Conservation (phyloP, 345 rosid species). For the Ricinus communis region DNA sequence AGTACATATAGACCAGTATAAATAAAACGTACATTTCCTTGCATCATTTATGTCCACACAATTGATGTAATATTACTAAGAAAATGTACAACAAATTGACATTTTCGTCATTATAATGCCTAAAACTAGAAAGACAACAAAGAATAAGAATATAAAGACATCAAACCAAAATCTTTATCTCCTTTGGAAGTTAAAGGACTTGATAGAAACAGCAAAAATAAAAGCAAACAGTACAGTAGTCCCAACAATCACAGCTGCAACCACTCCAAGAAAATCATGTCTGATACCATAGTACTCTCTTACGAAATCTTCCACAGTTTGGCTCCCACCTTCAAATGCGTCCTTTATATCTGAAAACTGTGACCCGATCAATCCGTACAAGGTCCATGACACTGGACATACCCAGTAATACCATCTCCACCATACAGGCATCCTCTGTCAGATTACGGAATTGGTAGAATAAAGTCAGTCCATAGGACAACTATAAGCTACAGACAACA, state of each 20-base stretch:
- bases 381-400: conserved; percentile 21
- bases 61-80: not conserved
- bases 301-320: conserved; percentile 3
- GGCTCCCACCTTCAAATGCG: not conserved
- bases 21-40: too few species aligned
- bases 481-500: too few species aligned
- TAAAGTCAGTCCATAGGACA: not conserved
- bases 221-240: conserved; percentile 11
- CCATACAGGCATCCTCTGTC: conserved; percentile 27
- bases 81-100: not conserved
- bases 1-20: too few species aligned
- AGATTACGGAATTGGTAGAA: not conserved
- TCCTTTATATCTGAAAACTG: conserved; percentile 13
- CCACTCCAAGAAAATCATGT: conserved; percentile 26
- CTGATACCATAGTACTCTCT: conserved; percentile 4
- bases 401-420: conserved; percentile 35
- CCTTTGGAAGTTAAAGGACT: conserved; percentile 26
- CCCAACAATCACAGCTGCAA: conserved; percentile 17
- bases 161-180: conserved; percentile 1
- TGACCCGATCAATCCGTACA: conserved; percentile 25
- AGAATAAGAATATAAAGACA: not conserved
- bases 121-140: not conserved
- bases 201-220: conserved; percentile 18
- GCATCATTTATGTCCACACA: not conserved
- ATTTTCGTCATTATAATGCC: not conserved